These are phyloP conservation scores for Stephanodiscus triporus DNA, from an alignment of 108 stramenopile species.

Conservation along the genomic window DNA sequence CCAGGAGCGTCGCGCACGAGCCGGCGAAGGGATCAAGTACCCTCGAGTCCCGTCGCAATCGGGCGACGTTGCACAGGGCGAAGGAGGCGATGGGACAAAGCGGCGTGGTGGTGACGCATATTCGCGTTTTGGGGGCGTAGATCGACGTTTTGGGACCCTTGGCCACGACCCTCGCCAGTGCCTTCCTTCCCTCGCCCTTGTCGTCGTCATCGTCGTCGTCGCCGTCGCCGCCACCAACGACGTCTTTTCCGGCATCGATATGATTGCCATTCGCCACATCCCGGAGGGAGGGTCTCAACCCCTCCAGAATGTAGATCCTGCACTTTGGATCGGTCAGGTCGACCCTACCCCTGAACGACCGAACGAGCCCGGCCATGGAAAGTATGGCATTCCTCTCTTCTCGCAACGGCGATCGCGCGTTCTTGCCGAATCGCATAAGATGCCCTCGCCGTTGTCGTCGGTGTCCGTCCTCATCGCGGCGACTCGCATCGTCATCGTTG, in stretches of 20 bases:
- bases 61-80: slow-evolving; percentile 79
- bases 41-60: slow-evolving; percentile 22
- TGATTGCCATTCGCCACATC: not conserved
- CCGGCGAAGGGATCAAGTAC: slow-evolving; percentile 88
- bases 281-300: slow-evolving; percentile 34
- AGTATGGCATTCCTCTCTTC: slow-evolving; percentile 64
- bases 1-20: slow-evolving; percentile 76
- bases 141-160: slow-evolving; percentile 59
- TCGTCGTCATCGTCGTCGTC: not conserved
- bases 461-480: not conserved
- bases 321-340: slow-evolving; percentile 70
- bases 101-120: slow-evolving; percentile 88
- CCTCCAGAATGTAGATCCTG: slow-evolving; percentile 81
- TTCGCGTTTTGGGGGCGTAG: slow-evolving; percentile 78
- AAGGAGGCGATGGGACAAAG: slow-evolving; percentile 82
- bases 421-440: slow-evolving; percentile 74
- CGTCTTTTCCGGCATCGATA: not conserved
- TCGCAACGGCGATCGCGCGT: slow-evolving; percentile 64
- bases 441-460: slow-evolving; percentile 9
- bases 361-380: slow-evolving; percentile 59
- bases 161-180: slow-evolving; percentile 66
- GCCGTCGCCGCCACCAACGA: not conserved
- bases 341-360: slow-evolving; percentile 67
- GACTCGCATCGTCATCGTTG: slow-evolving; percentile 9
- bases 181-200: slow-evolving; percentile 11